Conservation (phyloP, 1,284 basidiomycete genomes). For the Puccinia hordei region DNA sequence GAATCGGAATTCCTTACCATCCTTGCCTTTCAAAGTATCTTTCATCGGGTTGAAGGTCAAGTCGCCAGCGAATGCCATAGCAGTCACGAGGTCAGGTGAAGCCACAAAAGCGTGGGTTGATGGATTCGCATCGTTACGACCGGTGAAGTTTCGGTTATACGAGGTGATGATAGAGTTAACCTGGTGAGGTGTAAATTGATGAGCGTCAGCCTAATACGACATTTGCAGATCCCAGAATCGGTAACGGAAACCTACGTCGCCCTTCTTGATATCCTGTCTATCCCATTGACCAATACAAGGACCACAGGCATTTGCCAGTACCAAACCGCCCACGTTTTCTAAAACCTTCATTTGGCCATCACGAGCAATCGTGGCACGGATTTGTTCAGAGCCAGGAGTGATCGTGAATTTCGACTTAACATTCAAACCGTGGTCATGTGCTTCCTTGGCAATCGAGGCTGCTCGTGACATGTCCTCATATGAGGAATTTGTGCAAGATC, state of each 20-base stretch:
- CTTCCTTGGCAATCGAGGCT: conserved; percentile 88
- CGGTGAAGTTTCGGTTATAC: conserved; percentile 99
- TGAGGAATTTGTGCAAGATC: conserved; percentile 99
- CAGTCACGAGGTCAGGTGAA: conserved; percentile 96
- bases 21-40: conserved; percentile 81
- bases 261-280: conserved; percentile 92
- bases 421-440: conserved; percentile 78
- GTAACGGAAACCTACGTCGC: conserved; percentile 79
- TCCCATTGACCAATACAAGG: conserved; percentile 99
- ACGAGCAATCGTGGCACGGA: conserved; percentile 93
- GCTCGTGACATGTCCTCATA: conserved; percentile 99
- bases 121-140: conserved; percentile 98
- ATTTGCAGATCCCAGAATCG: not conserved
- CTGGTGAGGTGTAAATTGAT: conserved; percentile 4
- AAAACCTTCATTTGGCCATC: conserved; percentile 90
- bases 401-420: conserved; percentile 95
- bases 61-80: conserved; percentile 89
- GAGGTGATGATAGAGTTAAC: conserved; percentile 77
- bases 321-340: conserved; percentile 83
- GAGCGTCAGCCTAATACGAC: not conserved
- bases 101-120: conserved; percentile 98
- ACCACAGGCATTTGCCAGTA: conserved; percentile 97
- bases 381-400: conserved; percentile 97
- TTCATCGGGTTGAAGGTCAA: conserved; percentile 96
- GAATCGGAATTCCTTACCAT: conserved; percentile 98